Base-by-base conservation (phyloP, 2,329 filamentous ascomycete species). In the Diatrype stigma region DNA sequence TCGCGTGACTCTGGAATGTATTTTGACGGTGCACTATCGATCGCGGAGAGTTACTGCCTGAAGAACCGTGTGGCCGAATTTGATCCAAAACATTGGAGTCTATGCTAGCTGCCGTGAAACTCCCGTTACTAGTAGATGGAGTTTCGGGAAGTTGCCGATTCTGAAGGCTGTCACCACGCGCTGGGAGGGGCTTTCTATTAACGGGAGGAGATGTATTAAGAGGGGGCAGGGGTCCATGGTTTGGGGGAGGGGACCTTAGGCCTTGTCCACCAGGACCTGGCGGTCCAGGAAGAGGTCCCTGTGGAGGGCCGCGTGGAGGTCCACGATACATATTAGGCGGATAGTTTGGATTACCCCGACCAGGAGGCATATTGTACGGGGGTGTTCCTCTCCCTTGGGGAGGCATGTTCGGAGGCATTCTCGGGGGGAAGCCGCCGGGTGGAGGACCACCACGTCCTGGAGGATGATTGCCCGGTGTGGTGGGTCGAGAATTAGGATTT, bases 101-200 rank as follows among this genome's bases (percentile, higher is more conserved):
- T 48, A 77, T 68, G n/a, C 72, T 60, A 51, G 72, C 67, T 21
- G 67, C 66, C 5, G 65, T 70, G 47, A 73, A 64, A 51, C 70
- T 75, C 34, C 65, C 66, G 49, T 62, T 66, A 45, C 68, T 75
- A 11, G 70, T 69, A n/a, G 62, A 62, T 26, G 67, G 59, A 6
- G 72, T 68, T 22, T 59, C 50, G 17, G 71, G 68, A 51, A 66
- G 66, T 60, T 62, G 63, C 71, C 51, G 67, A 69, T 63, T 67
- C 63, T 55, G 62, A 63, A 60, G 62, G 45, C 66, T 69, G 37
- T 67, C 65, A 6, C 63, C 57, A 46, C 72, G 70, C n/a, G 64
- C 58, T 22, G 77, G 75, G 12, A 82, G 57, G 22, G 80, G 79
- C 60, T 83, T 84, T 53, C 80, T 71, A 47, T 70, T 67, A 40